These are phyloP conservation scores for Clitocybe nebularis DNA, from an alignment of 1,284 basidiomycete species.

Conservation along the genomic window DNA sequence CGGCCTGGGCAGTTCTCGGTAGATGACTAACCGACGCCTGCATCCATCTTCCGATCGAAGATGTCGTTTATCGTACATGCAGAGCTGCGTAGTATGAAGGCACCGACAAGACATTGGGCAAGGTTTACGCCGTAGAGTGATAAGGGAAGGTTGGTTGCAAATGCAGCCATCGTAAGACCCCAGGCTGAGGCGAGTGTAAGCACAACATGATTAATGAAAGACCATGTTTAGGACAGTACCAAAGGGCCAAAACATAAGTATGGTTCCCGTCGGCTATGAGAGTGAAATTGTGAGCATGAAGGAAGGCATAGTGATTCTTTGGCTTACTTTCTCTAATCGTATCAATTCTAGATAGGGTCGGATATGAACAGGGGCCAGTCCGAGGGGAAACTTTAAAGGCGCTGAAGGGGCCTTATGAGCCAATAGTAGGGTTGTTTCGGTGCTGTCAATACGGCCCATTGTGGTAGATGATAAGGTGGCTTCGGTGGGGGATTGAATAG, in stretches of 20 bases:
- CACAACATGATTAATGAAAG: too few relatives aligned
- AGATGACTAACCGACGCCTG: slow-evolving; percentile 41
- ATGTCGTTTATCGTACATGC: slow-evolving; percentile 55
- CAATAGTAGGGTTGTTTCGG: slow-evolving; percentile 28
- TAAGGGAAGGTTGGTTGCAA: slow-evolving; percentile 26
- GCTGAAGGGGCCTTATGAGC: slow-evolving; percentile 15
- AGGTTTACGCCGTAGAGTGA: slow-evolving; percentile 27
- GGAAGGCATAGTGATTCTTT: too few relatives aligned
- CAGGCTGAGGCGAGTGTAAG: slow-evolving; percentile 30
- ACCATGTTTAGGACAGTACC: too few relatives aligned
- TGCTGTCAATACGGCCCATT: slow-evolving; percentile 21
- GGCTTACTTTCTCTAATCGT: slow-evolving; percentile 44
- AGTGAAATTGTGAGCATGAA: neutral
- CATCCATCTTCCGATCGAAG: slow-evolving; percentile 47
- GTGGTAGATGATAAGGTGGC: neutral
- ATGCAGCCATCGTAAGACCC: slow-evolving; percentile 45
- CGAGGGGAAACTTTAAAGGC: slow-evolving; percentile 27
- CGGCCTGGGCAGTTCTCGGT: neutral
- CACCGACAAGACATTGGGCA: slow-evolving; percentile 29
- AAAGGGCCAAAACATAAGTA: slow-evolving; percentile 54
- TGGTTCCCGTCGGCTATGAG: slow-evolving; percentile 42
- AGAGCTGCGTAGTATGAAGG: slow-evolving; percentile 41
- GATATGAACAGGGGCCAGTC: slow-evolving; percentile 24
- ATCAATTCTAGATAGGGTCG: slow-evolving; percentile 48
- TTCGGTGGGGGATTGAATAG: too few relatives aligned